A percentile compares a stretch with the other conserved stretches of the same genome.
Conservation (phyloP, 2,329 filamentous ascomycete genomes). For the Fusarium chlamydosporum region DNA sequence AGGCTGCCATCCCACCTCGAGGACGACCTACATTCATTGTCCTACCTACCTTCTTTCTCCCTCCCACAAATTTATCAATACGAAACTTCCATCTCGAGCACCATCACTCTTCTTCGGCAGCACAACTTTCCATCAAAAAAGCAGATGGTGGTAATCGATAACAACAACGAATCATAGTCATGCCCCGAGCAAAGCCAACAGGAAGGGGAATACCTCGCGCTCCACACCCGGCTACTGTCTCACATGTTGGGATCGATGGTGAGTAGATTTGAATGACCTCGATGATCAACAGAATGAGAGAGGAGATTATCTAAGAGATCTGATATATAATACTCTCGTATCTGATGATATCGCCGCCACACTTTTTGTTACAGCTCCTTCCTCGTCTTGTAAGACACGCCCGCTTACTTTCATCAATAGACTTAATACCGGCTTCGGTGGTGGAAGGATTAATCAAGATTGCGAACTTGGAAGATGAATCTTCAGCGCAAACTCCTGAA, state of each 20-base stretch:
- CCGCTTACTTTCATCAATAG: slow-evolving; percentile 33
- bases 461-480: slow-evolving; percentile 32
- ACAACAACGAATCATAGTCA: slow-evolving; percentile 15
- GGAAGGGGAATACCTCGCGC: not conserved
- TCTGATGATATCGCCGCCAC: not conserved
- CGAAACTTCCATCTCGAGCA: slow-evolving; percentile 14
- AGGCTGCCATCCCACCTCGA: slow-evolving; percentile 46
- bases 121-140: not conserved
- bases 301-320: not conserved
- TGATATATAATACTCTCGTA: no score
- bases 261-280: slow-evolving; percentile 4
- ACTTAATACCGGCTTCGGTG: slow-evolving; percentile 46
- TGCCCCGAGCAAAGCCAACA: slow-evolving; percentile 28
- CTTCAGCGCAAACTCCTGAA: slow-evolving; percentile 24
- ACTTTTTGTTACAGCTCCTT: not conserved
- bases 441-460: slow-evolving; percentile 46
- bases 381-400: not conserved
- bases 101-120: not conserved
- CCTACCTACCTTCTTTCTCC: slow-evolving; percentile 35
- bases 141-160: not conserved
- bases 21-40: slow-evolving; percentile 26
- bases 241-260: slow-evolving; percentile 49
- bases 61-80: slow-evolving; percentile 30
- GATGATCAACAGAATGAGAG: not conserved
- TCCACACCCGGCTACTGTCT: not conserved